Percentiles rank a stretch among this genome's conserved stretches.
These are phyloP conservation scores for Microdochium bolleyi DNA, from an alignment of 2,329 filamentous ascomycete genomes.

Conservation along the genomic window DNA sequence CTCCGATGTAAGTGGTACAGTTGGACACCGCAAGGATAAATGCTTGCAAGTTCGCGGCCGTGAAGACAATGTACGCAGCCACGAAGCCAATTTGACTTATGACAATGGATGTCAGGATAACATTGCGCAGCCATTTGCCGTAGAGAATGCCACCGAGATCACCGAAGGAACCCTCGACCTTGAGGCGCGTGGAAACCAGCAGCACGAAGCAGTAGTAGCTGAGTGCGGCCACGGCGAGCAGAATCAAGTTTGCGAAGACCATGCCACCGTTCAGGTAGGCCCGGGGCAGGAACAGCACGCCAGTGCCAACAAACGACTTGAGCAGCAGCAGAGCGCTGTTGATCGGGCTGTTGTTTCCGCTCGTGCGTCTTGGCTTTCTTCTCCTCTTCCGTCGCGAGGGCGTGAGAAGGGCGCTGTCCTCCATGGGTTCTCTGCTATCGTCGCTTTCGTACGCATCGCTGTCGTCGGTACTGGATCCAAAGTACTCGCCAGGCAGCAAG, in stretches of 20 bases:
- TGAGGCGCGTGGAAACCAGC: constrained; percentile 77
- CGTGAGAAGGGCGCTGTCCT: constrained; percentile 77
- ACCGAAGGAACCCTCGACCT: constrained; percentile 89
- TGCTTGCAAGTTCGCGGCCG: constrained; percentile 88
- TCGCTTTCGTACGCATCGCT: constrained; percentile 54
- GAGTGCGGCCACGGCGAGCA: constrained; percentile 75
- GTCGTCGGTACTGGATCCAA: constrained; percentile 68
- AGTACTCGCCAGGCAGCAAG: constrained; percentile 81
- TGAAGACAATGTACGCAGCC: constrained; percentile 93
- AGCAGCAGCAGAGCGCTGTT: constrained; percentile 79
- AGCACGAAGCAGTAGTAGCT: constrained; percentile 98
- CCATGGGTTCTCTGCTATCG: constrained; percentile 71
- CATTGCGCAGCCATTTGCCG: constrained; percentile 77
- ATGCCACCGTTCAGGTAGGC: constrained; percentile 96
- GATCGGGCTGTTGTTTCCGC: constrained; percentile 69
- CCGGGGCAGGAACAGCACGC: constrained; percentile 84
- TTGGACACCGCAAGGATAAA: constrained; percentile 88
- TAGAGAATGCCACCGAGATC: constrained; percentile 92
- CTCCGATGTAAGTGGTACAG: constrained; percentile 77
- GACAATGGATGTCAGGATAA: constrained; percentile 88
- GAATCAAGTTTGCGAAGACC: constrained; percentile 87
- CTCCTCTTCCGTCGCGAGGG: constrained; percentile 66
- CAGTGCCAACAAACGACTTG: constrained; percentile 97
- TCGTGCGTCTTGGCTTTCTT: constrained; percentile 65
- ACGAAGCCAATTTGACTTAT: constrained; percentile 94